A percentile compares a stretch with the other conserved stretches of the same genome.
These are phyloP conservation scores for Acanthamoeba triangularis DNA, from an alignment of 208 protist genomes.

Conservation along the genomic window DNA sequence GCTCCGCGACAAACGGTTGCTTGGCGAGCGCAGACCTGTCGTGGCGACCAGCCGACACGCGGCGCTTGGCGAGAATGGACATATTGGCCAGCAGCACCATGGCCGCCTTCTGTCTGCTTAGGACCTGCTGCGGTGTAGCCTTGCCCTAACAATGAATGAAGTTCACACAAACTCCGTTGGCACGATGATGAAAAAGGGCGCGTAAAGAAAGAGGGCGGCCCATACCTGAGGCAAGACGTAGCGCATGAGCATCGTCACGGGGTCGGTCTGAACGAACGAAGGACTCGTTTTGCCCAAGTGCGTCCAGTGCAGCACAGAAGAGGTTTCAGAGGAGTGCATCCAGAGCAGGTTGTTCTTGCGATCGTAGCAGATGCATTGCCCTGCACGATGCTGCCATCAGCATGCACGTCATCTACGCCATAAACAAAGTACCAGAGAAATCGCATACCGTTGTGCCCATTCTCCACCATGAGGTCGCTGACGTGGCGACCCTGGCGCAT, in stretches of 20 bases:
- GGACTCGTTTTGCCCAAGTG: slow-evolving; percentile 51
- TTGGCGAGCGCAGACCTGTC: neutral
- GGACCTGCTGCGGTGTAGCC: slow-evolving; percentile 12
- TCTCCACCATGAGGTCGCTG: slow-evolving; percentile 51
- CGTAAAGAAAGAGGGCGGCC: too few species aligned
- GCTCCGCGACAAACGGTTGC: slow-evolving; percentile 16
- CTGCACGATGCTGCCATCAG: neutral
- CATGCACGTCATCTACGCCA: neutral
- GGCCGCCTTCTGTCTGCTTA: slow-evolving; percentile 41
- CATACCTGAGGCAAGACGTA: slow-evolving; percentile 51
- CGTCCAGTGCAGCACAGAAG: slow-evolving; percentile 29
- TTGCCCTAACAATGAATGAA: neutral
- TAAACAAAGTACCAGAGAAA: neutral
- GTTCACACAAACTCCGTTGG: too few species aligned
- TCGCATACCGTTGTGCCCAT: neutral
- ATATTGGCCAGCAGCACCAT: slow-evolving; percentile 62
- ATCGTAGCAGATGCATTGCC: slow-evolving; percentile 45
- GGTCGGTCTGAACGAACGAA: slow-evolving; percentile 56
- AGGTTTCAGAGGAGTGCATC: slow-evolving; percentile 35
- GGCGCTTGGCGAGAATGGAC: slow-evolving; percentile 55
- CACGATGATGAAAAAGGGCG: neutral
- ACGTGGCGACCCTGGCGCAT: slow-evolving; percentile 40
- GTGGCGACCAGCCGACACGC: neutral
- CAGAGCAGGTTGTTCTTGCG: slow-evolving; percentile 43
- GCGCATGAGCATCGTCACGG: slow-evolving; percentile 65